A percentile compares a stretch with the other conserved stretches of the same genome.
Conservation (phyloP, 352 stramenopile species). For the Pythium dissimile region DNA sequence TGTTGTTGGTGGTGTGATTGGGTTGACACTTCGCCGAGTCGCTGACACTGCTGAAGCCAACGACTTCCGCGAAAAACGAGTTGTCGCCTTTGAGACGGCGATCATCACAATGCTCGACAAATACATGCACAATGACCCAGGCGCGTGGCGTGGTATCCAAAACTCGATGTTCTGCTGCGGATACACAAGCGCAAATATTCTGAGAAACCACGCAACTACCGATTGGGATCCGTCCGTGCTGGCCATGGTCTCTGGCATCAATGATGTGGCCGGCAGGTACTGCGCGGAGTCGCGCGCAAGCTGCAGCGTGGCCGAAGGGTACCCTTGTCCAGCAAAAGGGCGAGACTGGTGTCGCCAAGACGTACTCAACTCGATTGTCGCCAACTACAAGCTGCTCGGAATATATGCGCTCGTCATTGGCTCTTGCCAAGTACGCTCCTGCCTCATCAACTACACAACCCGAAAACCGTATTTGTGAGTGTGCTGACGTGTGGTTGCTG, state of each 20-base stretch:
- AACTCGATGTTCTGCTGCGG: conserved; percentile 54
- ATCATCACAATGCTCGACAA: conserved; percentile 37
- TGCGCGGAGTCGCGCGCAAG: conserved; percentile 30
- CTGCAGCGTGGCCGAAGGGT: conserved; percentile 5
- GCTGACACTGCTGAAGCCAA: conserved; percentile 29
- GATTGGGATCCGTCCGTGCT: conserved; percentile 38
- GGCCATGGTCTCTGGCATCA: conserved; percentile 30
- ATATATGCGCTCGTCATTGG: conserved; percentile 44
- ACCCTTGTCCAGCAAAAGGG: conserved; percentile 34
- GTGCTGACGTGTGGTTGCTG: neutral
- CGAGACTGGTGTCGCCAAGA: conserved; percentile 44
- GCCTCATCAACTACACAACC: too few relatives aligned
- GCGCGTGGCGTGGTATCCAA: conserved; percentile 40
- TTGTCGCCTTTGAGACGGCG: conserved; percentile 39
- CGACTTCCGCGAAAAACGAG: conserved; percentile 34
- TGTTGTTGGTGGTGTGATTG: conserved; percentile 43
- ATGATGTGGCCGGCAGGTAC: conserved; percentile 35
- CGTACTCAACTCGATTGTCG: conserved; percentile 40
- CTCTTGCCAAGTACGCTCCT: conserved; percentile 14
- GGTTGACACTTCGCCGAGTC: conserved; percentile 36
- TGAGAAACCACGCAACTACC: conserved; percentile 15
- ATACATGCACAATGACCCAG: conserved; percentile 25
- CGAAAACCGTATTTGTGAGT: too few relatives aligned
- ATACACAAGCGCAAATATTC: conserved; percentile 28
- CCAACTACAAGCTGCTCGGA: conserved; percentile 46